Evolutionary conservation across 2,329 filamentous ascomycete genomes (phyloP), one percentile per base, ranked within the genome.

Genomic region (Capronia americana): DNA sequence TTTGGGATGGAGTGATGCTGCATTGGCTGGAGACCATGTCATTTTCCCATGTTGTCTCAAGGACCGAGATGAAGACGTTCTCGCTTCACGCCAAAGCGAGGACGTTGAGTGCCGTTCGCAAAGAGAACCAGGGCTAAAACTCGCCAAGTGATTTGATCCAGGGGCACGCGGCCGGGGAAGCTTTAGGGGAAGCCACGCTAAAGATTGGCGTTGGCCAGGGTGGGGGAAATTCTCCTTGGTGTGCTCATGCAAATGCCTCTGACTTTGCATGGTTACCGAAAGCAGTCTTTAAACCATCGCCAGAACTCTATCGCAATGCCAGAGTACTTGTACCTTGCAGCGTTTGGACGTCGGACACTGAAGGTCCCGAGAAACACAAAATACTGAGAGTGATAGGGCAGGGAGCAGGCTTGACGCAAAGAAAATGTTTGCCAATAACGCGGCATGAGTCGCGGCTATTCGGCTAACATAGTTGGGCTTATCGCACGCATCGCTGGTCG

Each of bases 1-100:
- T 20, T 48, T 14, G 20, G 4, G 23, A 17, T 4, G 23, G 26
- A 26, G 17, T n/a, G n/a, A 24, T 12, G 34, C n/a, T 5, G 14
- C 20, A 24, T 28, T 2, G 11, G n/a, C n/a, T 10, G 24, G 17
- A 17, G n/a, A 20, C 24, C 20, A 20, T 51, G 54, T 23, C 61
- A 28, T n/a, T 7, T n/a, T 55, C 14, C 17, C 38, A n/a, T n/a
- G 38, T 23, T 65, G 57, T 53, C 57, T 61, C 46, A 51, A 34
- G 51, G 48, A 63, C 64, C 61, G 62, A 65, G 53, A 67, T 64
- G 62, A 67, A 55, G 59, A 53, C 28, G 67, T 63, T 61, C 48
- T 66, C 68, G 68, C 48, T 67, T 69, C 48, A 57, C 17, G 48
- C 59, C 10, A 38, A 23, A 30, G 48, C 46, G 48, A 20, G 14